Base-by-base conservation (phyloP, 1,284 basidiomycete species). In the Phaffia rhodozyma region DNA sequence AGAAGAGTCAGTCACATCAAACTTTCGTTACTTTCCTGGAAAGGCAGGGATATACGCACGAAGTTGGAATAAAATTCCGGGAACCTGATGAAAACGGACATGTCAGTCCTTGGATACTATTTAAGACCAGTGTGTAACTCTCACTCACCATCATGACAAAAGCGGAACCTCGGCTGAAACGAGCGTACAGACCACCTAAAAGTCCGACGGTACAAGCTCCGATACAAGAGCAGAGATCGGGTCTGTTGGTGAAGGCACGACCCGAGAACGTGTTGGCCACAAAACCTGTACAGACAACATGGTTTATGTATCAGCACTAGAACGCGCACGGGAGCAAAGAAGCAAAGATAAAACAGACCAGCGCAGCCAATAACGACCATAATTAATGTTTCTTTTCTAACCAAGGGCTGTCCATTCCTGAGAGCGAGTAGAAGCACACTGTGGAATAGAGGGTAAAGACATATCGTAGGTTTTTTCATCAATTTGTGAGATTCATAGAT, bases 41-140 rank as follows among this genome's bases (percentile, higher is more conserved):
- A 43, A 43, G 13, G 13, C 2, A 16, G 13, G 16, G 38, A 43
- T 16, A 16, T 2, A 43, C 38, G 5, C 16, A 43, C 38, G 91
- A 0, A 93, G 81, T 76, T 93, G 90, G 76, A 91, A 88, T 21
- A 92, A 78, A 63, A 92, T 88, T 56, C 88, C 87, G 0, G 85
- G 86, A 66, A 86, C 84, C 83, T 85, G 27, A 6, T 13, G 23
- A 18, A 25, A 7, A 32, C 27, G 23, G 27, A n/a, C 18, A 23
- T 29, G 34, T 29, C 25, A 20, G 43, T 49, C 16, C 9, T 18
- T n/a, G 20, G 32, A n/a, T 55, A 52, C 61, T 11, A 43, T 43
- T 1, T 11, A 1, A 32, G 47, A 29, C 9, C 4, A 53, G 71
- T 53, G 72, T 20, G 18, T 2, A 34, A 21, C 5, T 43, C 38